A percentile compares a stretch with the other conserved stretches of the same genome.
Evolutionary conservation across 192 early-diverging fungal species (phyloP).

Genomic region (Rhizoclosmatium sp.): DNA sequence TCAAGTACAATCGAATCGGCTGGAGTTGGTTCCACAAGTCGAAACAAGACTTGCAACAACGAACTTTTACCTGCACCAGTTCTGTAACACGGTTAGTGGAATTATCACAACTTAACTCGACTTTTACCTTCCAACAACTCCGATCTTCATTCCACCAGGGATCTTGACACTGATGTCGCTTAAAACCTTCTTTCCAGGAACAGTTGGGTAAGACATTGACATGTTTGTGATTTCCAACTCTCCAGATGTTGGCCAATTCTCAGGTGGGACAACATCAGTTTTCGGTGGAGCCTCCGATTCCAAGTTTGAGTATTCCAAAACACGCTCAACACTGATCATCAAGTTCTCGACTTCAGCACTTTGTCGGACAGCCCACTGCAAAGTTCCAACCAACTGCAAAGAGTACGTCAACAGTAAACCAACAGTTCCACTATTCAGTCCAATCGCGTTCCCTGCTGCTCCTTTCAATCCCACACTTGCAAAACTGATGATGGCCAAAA

Average conservation of each 20-base stretch:
- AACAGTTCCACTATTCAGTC: slow-evolving; percentile 56
- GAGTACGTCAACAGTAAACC: slow-evolving; percentile 62
- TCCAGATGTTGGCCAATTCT: slow-evolving; percentile 65
- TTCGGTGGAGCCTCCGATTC: slow-evolving; percentile 49
- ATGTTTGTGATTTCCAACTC: slow-evolving; percentile 62
- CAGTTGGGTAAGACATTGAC: slow-evolving; percentile 55
- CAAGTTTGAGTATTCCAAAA: slow-evolving; percentile 64
- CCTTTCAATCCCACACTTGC: slow-evolving; percentile 55
- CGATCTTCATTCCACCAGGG: slow-evolving; percentile 71
- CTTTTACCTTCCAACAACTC: slow-evolving; percentile 69
- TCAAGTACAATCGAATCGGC: slow-evolving; percentile 70
- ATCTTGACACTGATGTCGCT: slow-evolving; percentile 66
- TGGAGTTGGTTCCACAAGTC: slow-evolving; percentile 70
- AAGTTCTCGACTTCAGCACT: slow-evolving; percentile 57
- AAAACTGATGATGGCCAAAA: slow-evolving; percentile 56
- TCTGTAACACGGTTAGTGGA: slow-evolving; percentile 33
- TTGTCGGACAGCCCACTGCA: slow-evolving; percentile 60
- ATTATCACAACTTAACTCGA: no score
- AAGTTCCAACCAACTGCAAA: slow-evolving; percentile 60
- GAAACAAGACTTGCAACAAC: slow-evolving; percentile 66
- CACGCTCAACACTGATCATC: slow-evolving; percentile 72
- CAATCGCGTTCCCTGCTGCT: slow-evolving; percentile 31
- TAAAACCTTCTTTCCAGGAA: slow-evolving; percentile 47
- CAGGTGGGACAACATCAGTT: slow-evolving; percentile 44
- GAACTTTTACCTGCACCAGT: slow-evolving; percentile 78